Percentiles rank a stretch among this genome's conserved stretches.
These are phyloP conservation scores for Tolypocladium endophyticum DNA, from an alignment of 2,329 filamentous ascomycete species.

Conservation along the genomic window DNA sequence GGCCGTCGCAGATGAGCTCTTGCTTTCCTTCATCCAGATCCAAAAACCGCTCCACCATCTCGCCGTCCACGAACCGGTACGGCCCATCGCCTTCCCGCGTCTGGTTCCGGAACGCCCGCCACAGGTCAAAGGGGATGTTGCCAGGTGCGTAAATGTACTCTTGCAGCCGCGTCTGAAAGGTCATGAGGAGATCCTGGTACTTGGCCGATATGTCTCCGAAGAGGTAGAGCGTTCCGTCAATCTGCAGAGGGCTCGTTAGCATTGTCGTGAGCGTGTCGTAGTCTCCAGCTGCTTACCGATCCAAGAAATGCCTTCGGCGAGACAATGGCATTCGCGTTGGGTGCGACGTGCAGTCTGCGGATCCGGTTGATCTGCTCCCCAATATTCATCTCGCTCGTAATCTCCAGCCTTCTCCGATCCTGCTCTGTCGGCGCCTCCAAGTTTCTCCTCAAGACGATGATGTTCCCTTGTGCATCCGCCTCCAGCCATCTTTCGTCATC, in stretches of 20 bases:
- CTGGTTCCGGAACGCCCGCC: constrained; percentile 70
- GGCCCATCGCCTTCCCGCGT: constrained; percentile 67
- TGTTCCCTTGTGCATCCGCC: constrained; percentile 78
- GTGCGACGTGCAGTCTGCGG: constrained; percentile 57
- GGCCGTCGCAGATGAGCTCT: constrained; percentile 40
- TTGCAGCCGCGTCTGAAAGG: constrained; percentile 64
- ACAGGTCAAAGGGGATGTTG: constrained; percentile 63
- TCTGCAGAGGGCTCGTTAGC: constrained; percentile 33
- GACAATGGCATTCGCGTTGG: constrained; percentile 55
- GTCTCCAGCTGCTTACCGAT: constrained; percentile 50
- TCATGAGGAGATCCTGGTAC: constrained; percentile 71
- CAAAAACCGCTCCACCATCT: constrained; percentile 78
- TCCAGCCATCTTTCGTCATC: constrained; percentile 68
- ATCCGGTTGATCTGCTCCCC: constrained; percentile 94
- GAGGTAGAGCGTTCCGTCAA: constrained; percentile 85
- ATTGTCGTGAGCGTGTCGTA: not conserved
- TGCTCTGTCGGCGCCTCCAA: constrained; percentile 60
- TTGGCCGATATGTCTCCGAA: constrained; percentile 66
- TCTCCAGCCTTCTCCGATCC: constrained; percentile 58
- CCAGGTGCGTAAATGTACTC: constrained; percentile 58
- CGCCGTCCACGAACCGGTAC: constrained; percentile 82
- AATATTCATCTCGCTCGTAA: constrained; percentile 72
- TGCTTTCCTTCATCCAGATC: constrained; percentile 53
- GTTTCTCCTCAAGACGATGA: constrained; percentile 71
- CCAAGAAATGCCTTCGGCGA: constrained; percentile 77